phyloP scores from a whole-genome alignment of 371 early-diverging fungal species.

The Nematocida sp. region DNA sequence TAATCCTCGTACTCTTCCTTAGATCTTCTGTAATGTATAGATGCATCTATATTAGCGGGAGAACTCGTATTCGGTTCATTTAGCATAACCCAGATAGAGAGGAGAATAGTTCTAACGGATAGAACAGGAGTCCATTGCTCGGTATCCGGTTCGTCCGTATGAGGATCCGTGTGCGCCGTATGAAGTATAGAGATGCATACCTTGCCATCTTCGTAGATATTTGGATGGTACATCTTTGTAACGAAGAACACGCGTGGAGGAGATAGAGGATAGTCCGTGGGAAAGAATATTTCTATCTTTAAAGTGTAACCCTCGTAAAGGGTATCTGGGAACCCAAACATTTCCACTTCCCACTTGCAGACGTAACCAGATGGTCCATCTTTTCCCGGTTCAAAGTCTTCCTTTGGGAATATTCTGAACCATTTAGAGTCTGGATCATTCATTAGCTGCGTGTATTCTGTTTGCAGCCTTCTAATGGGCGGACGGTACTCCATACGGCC shows the following conservation, averaged over 20 bases:
- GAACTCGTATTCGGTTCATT: conserved; percentile 92
- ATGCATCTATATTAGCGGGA: conserved; percentile 93
- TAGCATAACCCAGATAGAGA: conserved; percentile 84
- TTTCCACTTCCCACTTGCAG: conserved; percentile 62
- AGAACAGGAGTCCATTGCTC: conserved; percentile 78
- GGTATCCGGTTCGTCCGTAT: conserved; percentile 69
- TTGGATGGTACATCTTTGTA: conserved; percentile 74
- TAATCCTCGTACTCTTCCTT: conserved; percentile 60
- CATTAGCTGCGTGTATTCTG: conserved; percentile 44
- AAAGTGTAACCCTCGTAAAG: conserved; percentile 70
- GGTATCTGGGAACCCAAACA: conserved; percentile 68
- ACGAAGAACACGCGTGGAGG: conserved; percentile 78
- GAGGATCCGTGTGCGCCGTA: conserved; percentile 74
- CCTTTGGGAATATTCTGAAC: conserved; percentile 29
- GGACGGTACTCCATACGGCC: background rate
- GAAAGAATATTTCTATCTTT: conserved; percentile 68
- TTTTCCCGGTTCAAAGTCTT: conserved; percentile 2
- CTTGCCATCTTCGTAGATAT: conserved; percentile 81
- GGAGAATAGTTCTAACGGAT: conserved; percentile 85
- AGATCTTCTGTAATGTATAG: conserved; percentile 64
- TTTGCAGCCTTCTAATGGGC: conserved; percentile 18
- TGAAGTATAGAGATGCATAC: conserved; percentile 98
- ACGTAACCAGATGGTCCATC: conserved; percentile 9
- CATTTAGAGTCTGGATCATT: conserved; percentile 47
- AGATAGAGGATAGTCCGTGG: conserved; percentile 71